phyloP scores from a whole-genome alignment of 1,139 yeast species.

The Debaryomycetaceae sp. region DNA sequence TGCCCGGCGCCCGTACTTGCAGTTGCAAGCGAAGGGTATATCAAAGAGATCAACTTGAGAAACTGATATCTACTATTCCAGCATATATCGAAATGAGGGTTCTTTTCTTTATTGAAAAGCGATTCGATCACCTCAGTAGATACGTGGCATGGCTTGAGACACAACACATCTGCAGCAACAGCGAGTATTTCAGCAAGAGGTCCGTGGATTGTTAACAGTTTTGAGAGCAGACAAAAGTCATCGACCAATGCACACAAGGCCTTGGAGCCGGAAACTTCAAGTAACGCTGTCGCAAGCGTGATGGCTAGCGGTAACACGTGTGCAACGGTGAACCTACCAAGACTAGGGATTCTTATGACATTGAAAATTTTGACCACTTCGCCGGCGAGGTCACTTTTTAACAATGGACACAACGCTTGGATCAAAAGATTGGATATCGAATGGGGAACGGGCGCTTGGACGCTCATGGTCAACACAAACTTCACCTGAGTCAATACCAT shows the following conservation, averaged over 20 bases:
- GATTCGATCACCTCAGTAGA: constrained; percentile 9
- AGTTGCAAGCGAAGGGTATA: constrained; percentile 7
- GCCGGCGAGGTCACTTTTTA: constrained; percentile 8
- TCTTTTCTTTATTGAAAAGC: constrained; percentile 10
- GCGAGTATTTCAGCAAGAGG: too few species aligned
- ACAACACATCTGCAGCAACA: too few species aligned
- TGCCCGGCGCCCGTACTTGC: constrained; percentile 1
- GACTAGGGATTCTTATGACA: constrained; percentile 4
- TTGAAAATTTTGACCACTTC: constrained; percentile 13
- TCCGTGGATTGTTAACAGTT: too few species aligned
- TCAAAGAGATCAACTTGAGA: constrained; percentile 9
- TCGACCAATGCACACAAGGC: too few species aligned
- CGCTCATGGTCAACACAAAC: constrained; percentile 21
- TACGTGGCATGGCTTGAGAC: too few species aligned
- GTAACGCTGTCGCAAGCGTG: constrained; percentile 6
- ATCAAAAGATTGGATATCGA: constrained; percentile 13
- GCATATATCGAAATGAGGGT: constrained; percentile 2
- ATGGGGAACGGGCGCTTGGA: constrained; percentile 4
- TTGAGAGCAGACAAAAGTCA: too few species aligned
- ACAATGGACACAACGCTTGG: constrained; percentile 10
- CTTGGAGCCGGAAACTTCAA: constrained; percentile 3
- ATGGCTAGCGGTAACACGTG: constrained; percentile 6
- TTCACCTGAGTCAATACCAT: constrained; percentile 28
- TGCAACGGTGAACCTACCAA: constrained; percentile 3
- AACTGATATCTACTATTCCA: constrained; percentile 3